Conservation (phyloP, 768 basidiomycete species). For the Trametes punicea region DNA sequence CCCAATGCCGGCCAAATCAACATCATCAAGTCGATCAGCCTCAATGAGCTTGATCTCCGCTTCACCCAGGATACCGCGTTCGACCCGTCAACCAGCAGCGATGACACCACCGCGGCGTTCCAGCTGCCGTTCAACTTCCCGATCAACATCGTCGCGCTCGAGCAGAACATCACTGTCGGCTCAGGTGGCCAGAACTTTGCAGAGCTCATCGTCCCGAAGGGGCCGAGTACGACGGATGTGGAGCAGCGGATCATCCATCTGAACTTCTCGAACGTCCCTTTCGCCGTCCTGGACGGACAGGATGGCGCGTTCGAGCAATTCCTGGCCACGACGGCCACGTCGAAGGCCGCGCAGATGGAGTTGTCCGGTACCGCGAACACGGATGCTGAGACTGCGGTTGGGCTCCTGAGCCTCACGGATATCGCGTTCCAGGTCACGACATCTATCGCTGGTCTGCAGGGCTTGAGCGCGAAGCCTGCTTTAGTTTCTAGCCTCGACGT, state of each 20-base stretch:
- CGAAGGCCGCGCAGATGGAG: conserved; percentile 41
- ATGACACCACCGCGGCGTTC: conserved; percentile 60
- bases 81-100: conserved; percentile 54
- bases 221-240: conserved; percentile 59
- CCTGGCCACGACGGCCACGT: conserved; percentile 56
- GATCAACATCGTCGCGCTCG: conserved; percentile 58
- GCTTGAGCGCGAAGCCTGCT: conserved; percentile 55
- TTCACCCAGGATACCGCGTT: conserved; percentile 60
- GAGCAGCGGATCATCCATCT: conserved; percentile 57
- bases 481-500: conserved; percentile 60
- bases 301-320: conserved; percentile 58
- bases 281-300: conserved; percentile 48
- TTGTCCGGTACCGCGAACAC: conserved; percentile 52
- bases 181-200: conserved; percentile 55
- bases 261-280: conserved; percentile 56
- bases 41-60: conserved; percentile 56
- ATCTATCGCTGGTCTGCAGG: conserved; percentile 60
- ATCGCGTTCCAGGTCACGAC: conserved; percentile 61
- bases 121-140: conserved; percentile 69
- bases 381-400: conserved; percentile 63
- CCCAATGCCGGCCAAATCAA: conserved; percentile 60
- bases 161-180: conserved; percentile 55
- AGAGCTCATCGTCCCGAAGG: conserved; percentile 55
- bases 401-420: conserved; percentile 51
- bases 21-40: conserved; percentile 60